Conservation (phyloP, 1,284 basidiomycete species). For the Ceratobasidium sp. region DNA sequence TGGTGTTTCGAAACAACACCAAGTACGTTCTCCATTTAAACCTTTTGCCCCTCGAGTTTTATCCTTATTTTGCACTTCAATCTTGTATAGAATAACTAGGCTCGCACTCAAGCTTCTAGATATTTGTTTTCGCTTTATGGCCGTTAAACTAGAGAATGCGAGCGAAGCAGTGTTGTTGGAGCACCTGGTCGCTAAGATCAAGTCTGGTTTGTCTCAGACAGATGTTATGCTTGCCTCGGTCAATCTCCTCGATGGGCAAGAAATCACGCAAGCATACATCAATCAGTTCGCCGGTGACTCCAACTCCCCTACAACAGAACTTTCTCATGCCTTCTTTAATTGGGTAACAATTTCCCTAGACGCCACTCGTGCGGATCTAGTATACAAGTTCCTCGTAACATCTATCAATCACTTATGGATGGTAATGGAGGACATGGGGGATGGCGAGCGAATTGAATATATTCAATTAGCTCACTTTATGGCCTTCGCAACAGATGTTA, state of each 20-base stretch:
- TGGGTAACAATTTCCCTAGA: no score
- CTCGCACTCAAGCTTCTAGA: not conserved
- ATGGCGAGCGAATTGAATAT: no score
- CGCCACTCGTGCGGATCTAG: not conserved
- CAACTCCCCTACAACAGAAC: no score
- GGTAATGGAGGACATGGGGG: not conserved
- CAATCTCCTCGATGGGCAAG: not conserved
- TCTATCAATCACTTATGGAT: not conserved
- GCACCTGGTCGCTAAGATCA: not conserved
- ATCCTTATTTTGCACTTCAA: no score
- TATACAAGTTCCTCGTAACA: not conserved
- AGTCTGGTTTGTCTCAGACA: not conserved
- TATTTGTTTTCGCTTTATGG: not conserved
- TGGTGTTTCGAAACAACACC: not conserved
- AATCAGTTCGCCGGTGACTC: no score
- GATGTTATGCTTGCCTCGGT: not conserved
- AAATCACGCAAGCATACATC: not conserved
- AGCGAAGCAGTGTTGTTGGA: not conserved
- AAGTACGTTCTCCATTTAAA: not conserved
- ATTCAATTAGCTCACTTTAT: no score
- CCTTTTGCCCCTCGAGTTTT: no score
- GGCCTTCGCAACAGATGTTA: not conserved
- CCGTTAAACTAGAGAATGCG: not conserved
- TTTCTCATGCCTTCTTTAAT: no score
- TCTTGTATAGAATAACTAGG: not conserved